Evolutionary conservation across 2,329 filamentous ascomycete genomes (phyloP).

Genomic region (Aspergillus sp.): DNA sequence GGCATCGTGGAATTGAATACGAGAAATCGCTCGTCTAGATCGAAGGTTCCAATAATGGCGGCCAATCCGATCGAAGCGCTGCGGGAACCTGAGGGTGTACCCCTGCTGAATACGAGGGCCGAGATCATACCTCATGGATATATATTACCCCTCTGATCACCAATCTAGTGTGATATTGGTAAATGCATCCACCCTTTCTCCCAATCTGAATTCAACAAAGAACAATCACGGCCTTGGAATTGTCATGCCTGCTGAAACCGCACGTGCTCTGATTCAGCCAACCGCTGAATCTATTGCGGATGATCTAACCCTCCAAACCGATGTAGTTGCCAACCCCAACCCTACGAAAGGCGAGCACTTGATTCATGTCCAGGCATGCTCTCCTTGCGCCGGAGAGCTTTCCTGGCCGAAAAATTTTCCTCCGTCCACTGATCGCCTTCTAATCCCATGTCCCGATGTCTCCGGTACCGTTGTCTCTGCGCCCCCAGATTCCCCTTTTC

Average conservation of each 20-base stretch:
- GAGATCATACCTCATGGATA: background rate
- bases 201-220: background rate
- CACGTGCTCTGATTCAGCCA: conserved; percentile 18
- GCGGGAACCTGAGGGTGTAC: too few relatives aligned
- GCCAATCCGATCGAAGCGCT: too few relatives aligned
- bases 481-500: conserved; percentile 40
- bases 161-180: background rate
- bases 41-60: too few relatives aligned
- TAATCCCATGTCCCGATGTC: conserved; percentile 47
- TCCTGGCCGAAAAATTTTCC: conserved; percentile 43
- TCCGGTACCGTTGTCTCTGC: conserved; percentile 42
- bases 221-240: background rate
- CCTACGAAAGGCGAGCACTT: conserved; percentile 37
- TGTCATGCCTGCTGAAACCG: conserved; percentile 2
- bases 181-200: background rate
- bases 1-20: background rate
- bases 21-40: background rate
- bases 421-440: conserved; percentile 21
- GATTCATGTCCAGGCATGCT: conserved; percentile 42
- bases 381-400: conserved; percentile 47
- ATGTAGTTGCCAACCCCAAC: conserved; percentile 23
- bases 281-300: background rate
- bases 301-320: conserved; percentile 10
- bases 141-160: background rate
- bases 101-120: too few relatives aligned